Conservation (phyloP, 164 flowering plant genomes). For the Warburgia ugandensis region DNA sequence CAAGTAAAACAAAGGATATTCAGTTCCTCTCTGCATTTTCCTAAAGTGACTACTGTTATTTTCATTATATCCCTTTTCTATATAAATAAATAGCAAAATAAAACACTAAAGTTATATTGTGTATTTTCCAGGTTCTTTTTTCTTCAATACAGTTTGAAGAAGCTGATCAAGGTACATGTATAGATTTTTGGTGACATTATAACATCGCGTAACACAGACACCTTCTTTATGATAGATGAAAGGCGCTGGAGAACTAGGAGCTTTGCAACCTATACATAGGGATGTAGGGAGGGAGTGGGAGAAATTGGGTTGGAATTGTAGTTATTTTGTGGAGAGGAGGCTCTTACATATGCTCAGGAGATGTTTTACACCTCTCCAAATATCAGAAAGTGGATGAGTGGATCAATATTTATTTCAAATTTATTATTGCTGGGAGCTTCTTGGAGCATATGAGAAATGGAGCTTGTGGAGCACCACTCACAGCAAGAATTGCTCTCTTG, state of each 20-base stretch:
- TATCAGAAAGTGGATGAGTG: constrained; percentile 57
- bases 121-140: constrained; percentile 20
- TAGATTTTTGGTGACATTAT: constrained; percentile 40
- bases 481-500: constrained; percentile 88
- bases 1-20: too few species aligned
- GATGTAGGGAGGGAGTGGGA: constrained; percentile 79
- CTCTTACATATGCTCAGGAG: constrained; percentile 59
- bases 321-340: constrained; percentile 59
- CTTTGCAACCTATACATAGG: constrained; percentile 93
- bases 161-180: constrained; percentile 51
- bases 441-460: constrained; percentile 94
- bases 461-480: constrained; percentile 93
- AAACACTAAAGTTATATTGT: constrained; percentile 3
- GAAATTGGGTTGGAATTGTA: constrained; percentile 60
- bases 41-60: too few species aligned
- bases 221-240: constrained; percentile 96
- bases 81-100: neutral
- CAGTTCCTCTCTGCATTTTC: too few species aligned
- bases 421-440: constrained; percentile 75
- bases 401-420: constrained; percentile 50
- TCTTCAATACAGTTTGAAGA: constrained; percentile 29
- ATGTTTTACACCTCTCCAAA: constrained; percentile 43
- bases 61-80: neutral
- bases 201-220: constrained; percentile 61
- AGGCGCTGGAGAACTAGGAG: constrained; percentile 92